Base-by-base conservation (phyloP, 176 grass and related monocot genomes). In the Oropetium thomaeum region DNA sequence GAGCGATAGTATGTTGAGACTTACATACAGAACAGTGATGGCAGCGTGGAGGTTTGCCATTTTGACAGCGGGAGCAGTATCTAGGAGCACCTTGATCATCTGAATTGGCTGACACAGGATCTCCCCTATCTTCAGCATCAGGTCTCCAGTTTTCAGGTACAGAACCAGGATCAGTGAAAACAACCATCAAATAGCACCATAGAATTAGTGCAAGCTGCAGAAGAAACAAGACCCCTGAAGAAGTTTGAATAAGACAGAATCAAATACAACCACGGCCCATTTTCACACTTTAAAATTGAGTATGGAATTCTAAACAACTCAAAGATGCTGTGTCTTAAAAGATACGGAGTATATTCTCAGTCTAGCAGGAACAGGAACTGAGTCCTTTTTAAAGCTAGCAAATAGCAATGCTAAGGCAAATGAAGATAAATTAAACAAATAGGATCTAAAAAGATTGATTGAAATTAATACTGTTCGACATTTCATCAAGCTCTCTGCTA, bases 11-110 rank as follows among this genome's bases (percentile, higher is more conserved):
- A 47, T 22, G 5, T 59, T 47, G 23, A 74, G 31, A 83, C 93
- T 87, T 90, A 97, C 93, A 97, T 26, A 97, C 76, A 75, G 93
- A 97, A 83, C 93, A 97, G 67, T 97, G 93, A 67, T 97, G 93
- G 69, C 93, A 91, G 52, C 93, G 90, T 41, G 80, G 88, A 83
- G 90, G 90, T 76, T 97, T 97, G 83, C 85, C 81, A 82, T 89
- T 90, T 81, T 85, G 93, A 71, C 93, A 97, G 15, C 83, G 85
- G 53, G 42, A 54, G 22, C 93, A 97, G 80, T 91, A 88, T 81
- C 70, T 79, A 37, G 70, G 55, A 16, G 69, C 29, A 44, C 85
- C 83, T 73, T 77, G 76, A 26, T 76, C 86, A 26, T 87, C 83
- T 81, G 39, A 80, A 80, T 22, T 58, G 43, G 87, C 58, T 65